Evolutionary conservation across 305 asterid species (phyloP).

Genomic region (Plantago rigida): DNA sequence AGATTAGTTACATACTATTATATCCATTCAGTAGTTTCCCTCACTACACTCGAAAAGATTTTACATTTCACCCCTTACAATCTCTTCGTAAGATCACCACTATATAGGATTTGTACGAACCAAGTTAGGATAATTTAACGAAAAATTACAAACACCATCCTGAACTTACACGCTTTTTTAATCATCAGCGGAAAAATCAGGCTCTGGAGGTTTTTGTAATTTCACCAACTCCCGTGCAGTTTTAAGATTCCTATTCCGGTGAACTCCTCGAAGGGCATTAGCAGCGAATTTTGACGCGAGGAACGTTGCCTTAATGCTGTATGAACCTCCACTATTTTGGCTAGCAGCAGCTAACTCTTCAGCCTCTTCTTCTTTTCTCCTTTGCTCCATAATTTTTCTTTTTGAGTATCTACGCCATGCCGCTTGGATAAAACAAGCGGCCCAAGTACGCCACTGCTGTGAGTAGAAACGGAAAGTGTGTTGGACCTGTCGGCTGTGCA

Average conservation of each 20-base stretch:
- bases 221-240: slow-evolving; percentile 83
- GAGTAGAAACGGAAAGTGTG: slow-evolving; percentile 98
- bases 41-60: slow-evolving; percentile 11
- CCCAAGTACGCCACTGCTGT: slow-evolving; percentile 99
- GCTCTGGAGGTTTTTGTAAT: slow-evolving; percentile 91
- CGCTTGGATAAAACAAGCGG: slow-evolving; percentile 93
- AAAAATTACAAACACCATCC: neutral
- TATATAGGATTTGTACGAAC: slow-evolving; percentile 12
- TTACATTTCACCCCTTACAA: slow-evolving; percentile 22
- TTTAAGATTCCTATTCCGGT: slow-evolving; percentile 80
- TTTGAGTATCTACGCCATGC: slow-evolving; percentile 93
- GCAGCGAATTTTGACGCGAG: slow-evolving; percentile 90
- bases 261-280: slow-evolving; percentile 85
- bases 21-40: slow-evolving; percentile 17
- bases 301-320: slow-evolving; percentile 79
- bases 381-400: slow-evolving; percentile 61
- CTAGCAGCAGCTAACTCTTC: slow-evolving; percentile 43
- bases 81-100: slow-evolving; percentile 14
- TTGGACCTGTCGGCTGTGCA: slow-evolving; percentile 96
- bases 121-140: slow-evolving; percentile 16
- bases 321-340: slow-evolving; percentile 46
- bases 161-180: slow-evolving; percentile 18
- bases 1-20: slow-evolving; percentile 21
- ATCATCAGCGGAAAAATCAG: slow-evolving; percentile 91
- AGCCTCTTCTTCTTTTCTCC: slow-evolving; percentile 75